A percentile compares a stretch with the other conserved stretches of the same genome.
Conservation (phyloP, 768 basidiomycete genomes). For the Tylopilus sp. region DNA sequence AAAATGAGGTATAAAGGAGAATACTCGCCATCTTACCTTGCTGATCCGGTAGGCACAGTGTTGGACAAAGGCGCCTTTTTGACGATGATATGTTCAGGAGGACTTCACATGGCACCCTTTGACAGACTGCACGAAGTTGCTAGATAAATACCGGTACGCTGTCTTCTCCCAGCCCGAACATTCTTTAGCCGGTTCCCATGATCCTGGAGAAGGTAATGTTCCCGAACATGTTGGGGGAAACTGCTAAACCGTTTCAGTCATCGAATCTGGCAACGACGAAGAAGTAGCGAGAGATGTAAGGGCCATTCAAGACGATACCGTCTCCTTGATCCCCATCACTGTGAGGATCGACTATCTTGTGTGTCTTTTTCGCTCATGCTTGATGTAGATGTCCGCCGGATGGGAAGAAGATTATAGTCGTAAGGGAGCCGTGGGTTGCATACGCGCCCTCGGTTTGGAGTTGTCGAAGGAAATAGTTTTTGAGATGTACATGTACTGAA, state of each 20-base stretch:
- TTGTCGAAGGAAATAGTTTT: slow-evolving; percentile 42
- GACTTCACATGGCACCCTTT: slow-evolving; percentile 76
- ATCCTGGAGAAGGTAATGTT: slow-evolving; percentile 25
- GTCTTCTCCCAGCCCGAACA: slow-evolving; percentile 64
- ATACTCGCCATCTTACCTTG: slow-evolving; percentile 82
- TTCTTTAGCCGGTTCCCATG: slow-evolving; percentile 39
- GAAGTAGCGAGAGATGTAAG: slow-evolving; percentile 20
- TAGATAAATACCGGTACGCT: slow-evolving; percentile 68
- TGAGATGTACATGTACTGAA: slow-evolving; percentile 11
- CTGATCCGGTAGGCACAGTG: slow-evolving; percentile 65
- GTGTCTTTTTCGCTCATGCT: slow-evolving; percentile 5
- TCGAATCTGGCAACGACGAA: slow-evolving; percentile 13
- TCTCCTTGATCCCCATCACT: slow-evolving; percentile 25
- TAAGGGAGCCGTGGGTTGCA: slow-evolving; percentile 38
- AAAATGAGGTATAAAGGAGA: slow-evolving; percentile 99
- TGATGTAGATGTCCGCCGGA: slow-evolving; percentile 18
- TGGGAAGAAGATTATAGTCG: slow-evolving; percentile 33
- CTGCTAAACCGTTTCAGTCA: slow-evolving; percentile 16
- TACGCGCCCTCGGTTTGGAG: slow-evolving; percentile 43
- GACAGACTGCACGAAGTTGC: slow-evolving; percentile 49
- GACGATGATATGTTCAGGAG: slow-evolving; percentile 45
- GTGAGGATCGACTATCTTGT: slow-evolving; percentile 15
- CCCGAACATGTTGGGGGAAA: background rate
- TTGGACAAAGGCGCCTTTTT: background rate
- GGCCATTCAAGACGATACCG: slow-evolving; percentile 14